Evolutionary conservation across 2,329 filamentous ascomycete species (phyloP), one percentile per base, ranked within the genome.

Genomic region (Fusarium sp.): DNA sequence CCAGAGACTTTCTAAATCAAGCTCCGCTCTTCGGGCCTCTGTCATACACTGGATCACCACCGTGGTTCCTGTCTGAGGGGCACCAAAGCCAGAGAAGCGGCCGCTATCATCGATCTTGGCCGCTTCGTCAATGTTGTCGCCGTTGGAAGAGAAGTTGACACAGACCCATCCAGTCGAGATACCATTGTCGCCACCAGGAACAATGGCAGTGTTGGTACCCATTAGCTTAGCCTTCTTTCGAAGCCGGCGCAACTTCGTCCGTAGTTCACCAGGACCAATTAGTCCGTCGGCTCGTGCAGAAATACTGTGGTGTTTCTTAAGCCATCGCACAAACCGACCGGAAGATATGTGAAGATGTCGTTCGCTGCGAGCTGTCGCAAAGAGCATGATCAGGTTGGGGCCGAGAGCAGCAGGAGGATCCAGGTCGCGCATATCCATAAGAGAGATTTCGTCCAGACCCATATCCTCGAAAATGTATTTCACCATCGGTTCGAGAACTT

Each of bases 141-240:
- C 87, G 1, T 93, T 84, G 17, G 87, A 87, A 6, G 92, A 93
- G 11, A 96, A 86, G 76, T 97, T 96, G 63, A 98, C 92, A 79
- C 96, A 99, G 20, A 99, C 91, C 96, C 96, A 99, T 11, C 94
- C 94, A 1, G 95, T 97, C 14, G 91, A 90, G 52, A 97, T 92
- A 4, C 94, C 95, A 75, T 97, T 93, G 71, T 97, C 94, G 2
- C 86, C 82, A 47, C 86, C 86, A 13, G 87, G 87, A 7, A 87
- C 83, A 46, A 86, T 84, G n/a, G 89, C 88, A 0, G 88, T 87
- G 3, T 89, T 89, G 61, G 87, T 91, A 15, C 92, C 93, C 70
- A 97, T 82, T 63, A 97, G 83, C 77, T 93, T 93, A 32, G 93
- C 92, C 71, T 91, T 90, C 77, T 93, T 92, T 9, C 92, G 89